Base-by-base conservation (phyloP, 192 early-diverging fungal genomes). In the Bifiguratus adelaidae region DNA sequence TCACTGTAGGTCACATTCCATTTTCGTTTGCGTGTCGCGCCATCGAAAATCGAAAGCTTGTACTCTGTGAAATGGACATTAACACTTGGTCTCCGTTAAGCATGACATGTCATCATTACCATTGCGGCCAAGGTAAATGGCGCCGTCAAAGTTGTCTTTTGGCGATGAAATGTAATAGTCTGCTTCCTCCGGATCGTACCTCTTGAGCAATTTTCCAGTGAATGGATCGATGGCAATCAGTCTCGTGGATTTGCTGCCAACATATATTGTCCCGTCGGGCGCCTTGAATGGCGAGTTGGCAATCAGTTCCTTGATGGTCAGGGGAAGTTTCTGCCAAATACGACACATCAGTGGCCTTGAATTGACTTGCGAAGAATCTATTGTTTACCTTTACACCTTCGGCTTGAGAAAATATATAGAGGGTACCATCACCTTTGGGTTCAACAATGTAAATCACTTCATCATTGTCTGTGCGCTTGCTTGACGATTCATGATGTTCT, bases 361-460 rank as follows among this genome's bases (percentile, higher is more conserved):
- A 30, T 41, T 46, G 34, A 44, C 19, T 20, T 38, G 29, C 22
- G 9, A 13, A 23, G 30, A 22, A 40, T 24, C 18, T 7, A 8
- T 5, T 41, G 38, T 38, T 47, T 77, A 84, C 82, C 73, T 72
- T 61, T 7, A 84, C 55, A n/a, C 58, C 60, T 19, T 60, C 53
- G 0, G 68, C 70, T 22, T 71, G 57, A 2, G 66, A 56, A 46
- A 73, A 73, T 20, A 73, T 59, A 61, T 82, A 90, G 1, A 90
- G 55, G 19, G 60, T 73, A 2, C 83, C 83, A 30, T 73, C 65
- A 46, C 85, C 77, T 9, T 62, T 61, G 12, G 88, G 88, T 47
- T 90, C 88, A 21, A 82, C 71, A 50, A 90, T 82, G 57, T 82
- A 83, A 7, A 76, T 58, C 46, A 76, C 70, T 37, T 72, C 58